Base-by-base conservation (phyloP, 805 yeast genomes). In the Sporopachydermia quercuum region DNA sequence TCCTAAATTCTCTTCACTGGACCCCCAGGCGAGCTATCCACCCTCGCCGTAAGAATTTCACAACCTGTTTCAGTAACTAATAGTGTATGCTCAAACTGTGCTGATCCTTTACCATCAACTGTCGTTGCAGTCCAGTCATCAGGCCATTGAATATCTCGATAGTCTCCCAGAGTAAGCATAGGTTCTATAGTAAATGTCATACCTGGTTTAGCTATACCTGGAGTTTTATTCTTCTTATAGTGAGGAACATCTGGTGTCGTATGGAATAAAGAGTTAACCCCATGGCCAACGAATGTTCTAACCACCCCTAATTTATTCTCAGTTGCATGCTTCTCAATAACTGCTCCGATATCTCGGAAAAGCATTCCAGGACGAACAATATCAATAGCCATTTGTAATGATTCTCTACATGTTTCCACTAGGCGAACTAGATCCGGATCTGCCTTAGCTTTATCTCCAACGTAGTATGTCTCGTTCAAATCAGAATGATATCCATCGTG, bases 181-280 rank as follows among this genome's bases (percentile, higher is more conserved):
- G 98, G 98, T 62, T 91, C 98, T 42, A 91, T 84, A 16, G 98
- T 91, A 66, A 91, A 91, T 11, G 83, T 85, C 79, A 87, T 82
- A 16, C 98, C 98, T 16, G 95, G 89, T 57, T 84, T 84, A 65
- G 91, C 87, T 36, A 84, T 76, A 43, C 98, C 98, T 37, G 87
- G 69, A 4, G 95, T 83, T 63, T 89, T 89, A 63, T 87, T 91
- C 50, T 76, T 78, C 16, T 91, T 94, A 55, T 91, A 91, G 59
- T 91, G 98, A 2, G 96, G 95, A 40, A 91, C 74, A 49, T 77
- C 82, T 33, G 98, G 98, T 37, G 85, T 78, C 52, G 87, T 75
- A 60, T 91, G 98, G 76, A 91, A 91, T 47, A 76, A 68, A 43
- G 64, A 65, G 50, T 89, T 86, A 43, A 78, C 80, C 46, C 98